Evolutionary conservation across 768 basidiomycete genomes (phyloP).

Genomic region (Termitomyces sp.): DNA sequence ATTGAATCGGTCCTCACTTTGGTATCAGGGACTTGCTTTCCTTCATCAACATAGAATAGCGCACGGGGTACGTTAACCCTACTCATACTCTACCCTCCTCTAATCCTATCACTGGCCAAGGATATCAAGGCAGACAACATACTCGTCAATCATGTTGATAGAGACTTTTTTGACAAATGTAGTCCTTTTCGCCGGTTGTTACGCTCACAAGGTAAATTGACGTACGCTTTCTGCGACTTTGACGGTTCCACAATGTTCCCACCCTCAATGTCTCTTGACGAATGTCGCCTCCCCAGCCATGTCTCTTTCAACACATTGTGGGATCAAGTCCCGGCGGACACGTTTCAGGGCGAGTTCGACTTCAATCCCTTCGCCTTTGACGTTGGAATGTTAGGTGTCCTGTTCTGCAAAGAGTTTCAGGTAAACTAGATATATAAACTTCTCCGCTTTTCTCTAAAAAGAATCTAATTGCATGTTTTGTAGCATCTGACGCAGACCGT

Average conservation of each 20-base stretch:
- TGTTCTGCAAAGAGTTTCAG: background rate
- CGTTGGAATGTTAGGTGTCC: background rate
- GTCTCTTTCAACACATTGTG: background rate
- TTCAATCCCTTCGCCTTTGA: constrained; percentile 26
- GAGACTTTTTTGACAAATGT: background rate
- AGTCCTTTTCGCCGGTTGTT: background rate
- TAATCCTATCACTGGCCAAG: background rate
- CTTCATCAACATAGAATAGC: too few species aligned
- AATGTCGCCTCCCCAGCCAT: constrained; percentile 14
- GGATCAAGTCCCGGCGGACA: constrained; percentile 12
- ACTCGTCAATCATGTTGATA: background rate
- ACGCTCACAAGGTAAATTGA: constrained; percentile 9
- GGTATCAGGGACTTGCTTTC: too few species aligned
- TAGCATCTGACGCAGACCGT: constrained; percentile 19
- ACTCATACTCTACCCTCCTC: background rate
- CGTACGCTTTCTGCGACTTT: constrained; percentile 6
- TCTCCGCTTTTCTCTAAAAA: background rate
- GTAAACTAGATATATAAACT: background rate
- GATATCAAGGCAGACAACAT: background rate
- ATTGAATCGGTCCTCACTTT: too few species aligned
- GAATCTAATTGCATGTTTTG: background rate
- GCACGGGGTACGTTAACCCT: too few species aligned
- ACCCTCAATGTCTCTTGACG: background rate
- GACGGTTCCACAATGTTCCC: background rate
- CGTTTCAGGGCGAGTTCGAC: constrained; percentile 22